Evolutionary conservation across 768 basidiomycete species (phyloP).

Genomic region (Boletus rex-veris): DNA sequence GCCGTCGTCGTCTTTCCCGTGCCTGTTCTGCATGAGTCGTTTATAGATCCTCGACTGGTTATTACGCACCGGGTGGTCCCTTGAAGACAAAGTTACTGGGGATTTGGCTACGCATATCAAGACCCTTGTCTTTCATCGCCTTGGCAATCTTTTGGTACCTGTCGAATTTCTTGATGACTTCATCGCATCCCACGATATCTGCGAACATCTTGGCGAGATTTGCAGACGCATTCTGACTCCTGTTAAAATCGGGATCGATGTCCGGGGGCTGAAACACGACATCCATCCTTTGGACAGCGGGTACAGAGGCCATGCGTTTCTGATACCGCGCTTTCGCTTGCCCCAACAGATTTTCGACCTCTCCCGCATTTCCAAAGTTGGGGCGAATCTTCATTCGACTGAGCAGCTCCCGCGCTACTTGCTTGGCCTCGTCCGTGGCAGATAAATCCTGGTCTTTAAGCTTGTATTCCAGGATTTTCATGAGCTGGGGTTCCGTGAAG

Average conservation of each 20-base stretch:
- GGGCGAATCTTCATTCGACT: slow-evolving; percentile 39
- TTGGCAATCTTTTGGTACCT: slow-evolving; percentile 52
- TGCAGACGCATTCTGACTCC: slow-evolving; percentile 41
- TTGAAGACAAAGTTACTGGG: slow-evolving; percentile 70
- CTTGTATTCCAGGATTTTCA: slow-evolving; percentile 52
- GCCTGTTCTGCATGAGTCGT: slow-evolving; percentile 35
- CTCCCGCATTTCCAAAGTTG: slow-evolving; percentile 67
- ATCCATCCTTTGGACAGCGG: slow-evolving; percentile 21
- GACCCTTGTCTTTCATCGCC: slow-evolving; percentile 38
- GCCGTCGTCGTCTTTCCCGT: slow-evolving; percentile 65
- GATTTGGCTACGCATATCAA: slow-evolving; percentile 47
- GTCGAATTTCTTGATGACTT: slow-evolving; percentile 46
- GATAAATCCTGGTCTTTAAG: slow-evolving; percentile 53
- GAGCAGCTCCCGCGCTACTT: slow-evolving; percentile 51
- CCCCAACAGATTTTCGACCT: slow-evolving; percentile 60
- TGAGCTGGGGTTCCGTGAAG: slow-evolving; percentile 53
- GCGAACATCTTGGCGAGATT: slow-evolving; percentile 60
- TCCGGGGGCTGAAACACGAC: slow-evolving; percentile 45
- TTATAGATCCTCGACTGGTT: background rate
- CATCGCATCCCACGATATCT: slow-evolving; percentile 60
- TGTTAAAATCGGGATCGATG: slow-evolving; percentile 63
- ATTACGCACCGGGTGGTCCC: slow-evolving; percentile 59
- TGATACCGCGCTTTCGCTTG: slow-evolving; percentile 50
- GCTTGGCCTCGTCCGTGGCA: slow-evolving; percentile 57
- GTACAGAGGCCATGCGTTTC: slow-evolving; percentile 33